Evolutionary conservation across 2,329 filamentous ascomycete species (phyloP), one percentile per base, ranked within the genome.

Genomic region (Claviceps purpurea): DNA sequence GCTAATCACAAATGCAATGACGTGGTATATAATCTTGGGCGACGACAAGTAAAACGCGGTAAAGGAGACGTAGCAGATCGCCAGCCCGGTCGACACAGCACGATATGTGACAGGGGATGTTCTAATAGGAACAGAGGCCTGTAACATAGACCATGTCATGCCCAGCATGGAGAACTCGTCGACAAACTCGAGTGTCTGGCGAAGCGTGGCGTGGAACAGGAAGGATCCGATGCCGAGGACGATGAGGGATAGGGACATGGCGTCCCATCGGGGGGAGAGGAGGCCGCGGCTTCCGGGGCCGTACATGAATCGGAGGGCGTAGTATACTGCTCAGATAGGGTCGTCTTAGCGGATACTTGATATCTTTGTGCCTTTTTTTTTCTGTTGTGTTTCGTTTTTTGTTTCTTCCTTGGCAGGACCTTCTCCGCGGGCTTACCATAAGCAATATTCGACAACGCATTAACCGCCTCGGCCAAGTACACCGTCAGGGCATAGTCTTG

Each of bases 141-240:
- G 74, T 4, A 81, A 65, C 51, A 81, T 68, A 0, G 75, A 68
- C 54, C 73, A 75, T 22, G 70, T 71, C 5, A 79, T 69, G 11
- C 76, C 63, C 38, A 80, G 70, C 78, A 80, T 81, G 51, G 75
- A 74, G n/a, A 81, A 64, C 57, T 82, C 78, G 56, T 81, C 78
- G 55, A 69, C 71, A 54, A 72, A 73, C 56, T 75, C 68, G 5
- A 70, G 60, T 1, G 60, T 60, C 48, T 71, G 69, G 50, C 65
- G 70, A 22, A 75, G 64, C 7, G 69, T 68, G 37, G 70, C 71
- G 56, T 75, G 73, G 57, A 70, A 75, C 10, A 67, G 49, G 47
- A 69, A 67, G 1, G 72, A 76, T 26, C 63, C 63, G 43, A 73
- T 49, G 50, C 73, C 72, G 38, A 74, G 65, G 5, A 65, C 42